Evolutionary conservation across 2,329 filamentous ascomycete species (phyloP).

Genomic region (Ascochyta viciae-villosae): DNA sequence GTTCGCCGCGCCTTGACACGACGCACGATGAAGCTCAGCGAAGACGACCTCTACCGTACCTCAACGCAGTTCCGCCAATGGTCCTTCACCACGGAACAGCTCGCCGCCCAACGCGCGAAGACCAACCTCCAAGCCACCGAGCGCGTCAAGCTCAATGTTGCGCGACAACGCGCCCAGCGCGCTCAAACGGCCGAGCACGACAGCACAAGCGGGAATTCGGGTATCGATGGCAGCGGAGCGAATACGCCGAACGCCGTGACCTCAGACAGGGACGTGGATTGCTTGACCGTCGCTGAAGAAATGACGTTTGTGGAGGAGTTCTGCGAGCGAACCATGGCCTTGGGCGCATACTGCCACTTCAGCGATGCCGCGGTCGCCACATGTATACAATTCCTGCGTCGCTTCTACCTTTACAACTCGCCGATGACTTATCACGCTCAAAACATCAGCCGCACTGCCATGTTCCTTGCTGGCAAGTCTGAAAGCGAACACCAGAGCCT

Average conservation of each 20-base stretch:
- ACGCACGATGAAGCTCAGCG: conserved; percentile 64
- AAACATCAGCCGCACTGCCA: conserved; percentile 84
- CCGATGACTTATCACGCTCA: conserved; percentile 95
- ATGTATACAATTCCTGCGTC: conserved; percentile 85
- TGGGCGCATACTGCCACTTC: conserved; percentile 66
- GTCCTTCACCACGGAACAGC: conserved; percentile 81
- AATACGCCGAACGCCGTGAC: conserved; percentile 34
- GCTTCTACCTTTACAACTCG: conserved; percentile 95
- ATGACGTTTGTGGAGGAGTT: conserved; percentile 81
- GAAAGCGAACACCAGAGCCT: conserved; percentile 80
- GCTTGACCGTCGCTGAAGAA: conserved; percentile 84
- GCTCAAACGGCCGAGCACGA: conserved; percentile 42
- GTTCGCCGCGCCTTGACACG: conserved; percentile 14
- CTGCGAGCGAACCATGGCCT: conserved; percentile 65
- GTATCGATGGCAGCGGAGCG: conserved; percentile 44
- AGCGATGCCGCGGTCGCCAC: conserved; percentile 73
- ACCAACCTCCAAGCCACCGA: conserved; percentile 83
- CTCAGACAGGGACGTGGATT: conserved; percentile 68
- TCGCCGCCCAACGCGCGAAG: conserved; percentile 74
- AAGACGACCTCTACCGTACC: conserved; percentile 89
- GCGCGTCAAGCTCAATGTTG: conserved; percentile 66
- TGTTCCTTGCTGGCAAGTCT: conserved; percentile 93
- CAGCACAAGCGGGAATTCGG: conserved; percentile 24
- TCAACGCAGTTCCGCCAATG: conserved; percentile 91
- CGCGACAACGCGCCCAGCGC: conserved; percentile 53